Percentiles rank a stretch among this genome's conserved stretches.
phyloP scores from a whole-genome alignment of 495 filamentous ascomycete species.

The Lasiosphaeria hispida region DNA sequence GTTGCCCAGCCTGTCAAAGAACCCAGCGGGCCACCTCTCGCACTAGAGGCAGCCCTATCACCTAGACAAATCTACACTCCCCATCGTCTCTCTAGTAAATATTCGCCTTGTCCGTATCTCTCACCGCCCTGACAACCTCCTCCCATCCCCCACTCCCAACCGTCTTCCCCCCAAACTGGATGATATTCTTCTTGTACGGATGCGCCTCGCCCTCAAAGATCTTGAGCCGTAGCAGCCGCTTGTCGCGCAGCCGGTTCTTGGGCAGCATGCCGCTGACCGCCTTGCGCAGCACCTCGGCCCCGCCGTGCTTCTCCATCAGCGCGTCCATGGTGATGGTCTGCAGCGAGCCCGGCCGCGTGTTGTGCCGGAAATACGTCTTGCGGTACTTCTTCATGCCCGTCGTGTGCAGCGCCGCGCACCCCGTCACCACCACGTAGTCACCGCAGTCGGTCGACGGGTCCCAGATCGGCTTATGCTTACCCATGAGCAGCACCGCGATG shows the following conservation, averaged over 20 bases:
- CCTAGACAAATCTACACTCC: background rate
- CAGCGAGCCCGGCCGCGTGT: constrained; percentile 81
- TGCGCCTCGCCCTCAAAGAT: constrained; percentile 89
- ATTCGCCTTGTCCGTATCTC: constrained; percentile 39
- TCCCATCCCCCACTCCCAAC: constrained; percentile 48
- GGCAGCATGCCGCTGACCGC: constrained; percentile 96
- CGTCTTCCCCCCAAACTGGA: constrained; percentile 63
- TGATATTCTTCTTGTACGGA: constrained; percentile 85
- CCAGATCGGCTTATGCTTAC: constrained; percentile 98
- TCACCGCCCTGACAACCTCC: constrained; percentile 38
- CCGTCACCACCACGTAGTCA: constrained; percentile 93
- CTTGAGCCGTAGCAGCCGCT: constrained; percentile 84
- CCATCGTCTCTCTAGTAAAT: constrained; percentile 31
- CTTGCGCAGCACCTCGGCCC: constrained; percentile 86
- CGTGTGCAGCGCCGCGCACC: constrained; percentile 79
- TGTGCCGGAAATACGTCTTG: constrained; percentile 94
- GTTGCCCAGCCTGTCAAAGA: too few species aligned
- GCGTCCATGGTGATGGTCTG: constrained; percentile 90
- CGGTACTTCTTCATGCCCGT: constrained; percentile 90
- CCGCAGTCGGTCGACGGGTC: constrained; percentile 96
- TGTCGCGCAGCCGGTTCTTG: constrained; percentile 88
- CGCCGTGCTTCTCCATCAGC: constrained; percentile 91
- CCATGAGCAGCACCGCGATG: constrained; percentile 92
- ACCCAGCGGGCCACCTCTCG: too few species aligned
- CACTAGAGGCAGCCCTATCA: background rate